Evolutionary conservation across 2,329 filamentous ascomycete genomes (phyloP).

Genomic region (Epichloe hybrida): DNA sequence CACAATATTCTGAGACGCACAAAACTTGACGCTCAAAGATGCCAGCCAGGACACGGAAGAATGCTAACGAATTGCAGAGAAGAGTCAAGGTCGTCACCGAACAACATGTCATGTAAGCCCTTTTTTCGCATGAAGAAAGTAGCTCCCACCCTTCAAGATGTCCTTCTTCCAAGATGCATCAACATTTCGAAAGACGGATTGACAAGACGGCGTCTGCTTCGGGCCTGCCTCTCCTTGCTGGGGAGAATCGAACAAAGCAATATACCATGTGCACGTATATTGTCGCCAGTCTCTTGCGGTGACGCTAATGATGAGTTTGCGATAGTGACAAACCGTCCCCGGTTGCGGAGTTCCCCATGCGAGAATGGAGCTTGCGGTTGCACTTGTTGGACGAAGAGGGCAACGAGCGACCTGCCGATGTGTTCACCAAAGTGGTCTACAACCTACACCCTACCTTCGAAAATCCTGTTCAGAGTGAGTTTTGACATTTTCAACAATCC

Average conservation of each 20-base stretch:
- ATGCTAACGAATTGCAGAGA: conserved; percentile 46
- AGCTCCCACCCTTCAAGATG: not conserved
- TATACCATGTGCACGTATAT: not conserved
- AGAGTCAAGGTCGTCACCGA: conserved; percentile 87
- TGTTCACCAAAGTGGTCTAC: conserved; percentile 89
- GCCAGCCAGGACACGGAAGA: conserved; percentile 5
- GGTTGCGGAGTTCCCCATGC: conserved; percentile 81
- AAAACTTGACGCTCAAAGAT: conserved; percentile 1
- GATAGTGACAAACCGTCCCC: conserved; percentile 65
- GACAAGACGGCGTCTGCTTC: not conserved
- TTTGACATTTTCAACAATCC: not conserved
- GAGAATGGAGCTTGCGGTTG: conserved; percentile 80
- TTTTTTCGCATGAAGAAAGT: not conserved
- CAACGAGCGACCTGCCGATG: conserved; percentile 65
- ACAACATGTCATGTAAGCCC: conserved; percentile 69
- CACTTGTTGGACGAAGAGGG: conserved; percentile 75
- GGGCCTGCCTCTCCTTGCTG: not conserved
- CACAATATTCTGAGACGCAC: conserved; percentile 3
- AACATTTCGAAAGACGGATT: not conserved
- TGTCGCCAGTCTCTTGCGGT: not conserved
- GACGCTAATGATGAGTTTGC: conserved; percentile 4
- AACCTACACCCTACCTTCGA: conserved; percentile 90
- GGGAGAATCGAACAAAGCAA: not conserved
- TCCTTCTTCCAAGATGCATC: not conserved
- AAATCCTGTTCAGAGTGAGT: conserved; percentile 71